Conservation (phyloP, 164 flowering plant species). For the Umbilicus rupestris region DNA sequence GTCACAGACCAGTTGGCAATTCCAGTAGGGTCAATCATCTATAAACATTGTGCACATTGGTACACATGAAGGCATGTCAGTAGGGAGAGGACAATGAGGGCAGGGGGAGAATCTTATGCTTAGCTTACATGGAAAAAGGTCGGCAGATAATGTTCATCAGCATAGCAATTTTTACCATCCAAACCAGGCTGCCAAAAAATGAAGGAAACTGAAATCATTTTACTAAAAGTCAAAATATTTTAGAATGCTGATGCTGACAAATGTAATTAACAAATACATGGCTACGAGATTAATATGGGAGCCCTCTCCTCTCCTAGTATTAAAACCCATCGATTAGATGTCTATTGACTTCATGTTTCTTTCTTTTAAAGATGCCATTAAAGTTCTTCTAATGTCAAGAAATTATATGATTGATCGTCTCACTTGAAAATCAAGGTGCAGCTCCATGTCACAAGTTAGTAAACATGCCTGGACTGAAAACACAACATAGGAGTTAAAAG, state of each 20-base stretch:
- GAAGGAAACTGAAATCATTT: neutral
- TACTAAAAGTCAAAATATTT: neutral
- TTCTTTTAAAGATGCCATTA: too few relatives aligned
- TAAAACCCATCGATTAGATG: too few relatives aligned
- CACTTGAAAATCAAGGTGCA: neutral
- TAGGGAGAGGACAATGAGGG: neutral
- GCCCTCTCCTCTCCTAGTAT: too few relatives aligned
- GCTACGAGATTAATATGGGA: too few relatives aligned
- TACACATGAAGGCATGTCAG: neutral
- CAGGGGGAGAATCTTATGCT: constrained; percentile 16
- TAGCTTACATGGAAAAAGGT: constrained; percentile 80
- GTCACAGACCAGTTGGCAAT: constrained; percentile 97
- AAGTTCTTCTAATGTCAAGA: too few relatives aligned
- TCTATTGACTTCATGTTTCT: too few relatives aligned
- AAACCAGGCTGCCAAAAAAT: constrained; percentile 66
- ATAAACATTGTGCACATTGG: neutral
- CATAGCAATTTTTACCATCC: constrained; percentile 85
- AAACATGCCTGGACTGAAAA: neutral
- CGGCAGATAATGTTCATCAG: constrained; percentile 94
- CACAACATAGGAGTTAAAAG: neutral
- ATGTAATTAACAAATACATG: neutral
- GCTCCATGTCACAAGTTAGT: neutral
- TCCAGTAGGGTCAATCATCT: constrained; percentile 92
- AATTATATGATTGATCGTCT: neutral
- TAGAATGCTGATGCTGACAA: neutral